Base-by-base conservation (phyloP, 345 rosid genomes). In the Pugionium dolabratum region DNA sequence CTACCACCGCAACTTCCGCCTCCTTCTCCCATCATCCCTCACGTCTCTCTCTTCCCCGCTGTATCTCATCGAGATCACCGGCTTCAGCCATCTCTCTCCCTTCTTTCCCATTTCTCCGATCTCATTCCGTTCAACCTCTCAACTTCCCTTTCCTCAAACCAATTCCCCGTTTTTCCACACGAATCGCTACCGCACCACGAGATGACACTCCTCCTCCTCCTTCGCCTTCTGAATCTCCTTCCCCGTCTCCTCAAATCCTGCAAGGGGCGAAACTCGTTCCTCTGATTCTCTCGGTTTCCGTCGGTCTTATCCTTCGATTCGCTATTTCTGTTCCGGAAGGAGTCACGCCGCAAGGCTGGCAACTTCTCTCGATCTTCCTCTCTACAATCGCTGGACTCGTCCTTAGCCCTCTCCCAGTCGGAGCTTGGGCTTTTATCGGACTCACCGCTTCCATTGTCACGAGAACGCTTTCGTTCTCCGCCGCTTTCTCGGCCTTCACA, bases 391-490 rank as follows among this genome's bases (percentile, higher is more conserved):
- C 92, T 2, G 99, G 99, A 41, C 89, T 94, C 6, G 83, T 94
- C 59, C 69, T 94, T 44, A 80, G 86, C 56, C 97, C 99, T 2
- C 70, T 94, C 25, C 99, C 96, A 0, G 96, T 94, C 3, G 99
- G 97, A 0, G 96, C 96, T 2, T 94, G 99, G 99, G 96, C 99
- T 3, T 94, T 90, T 66, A 64, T 90, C 46, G 92, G 95, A 41
- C 72, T 94, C 40, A 94, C 99, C 3, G 69, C 82, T 26, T 71
- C 96, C 1, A 50, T 94, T 40, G 85, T 88, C 8, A 88, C 97
- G 18, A 83, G 50, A 44, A 90, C 99, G 54, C 79, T 94, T 0
- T 0, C 87, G 3, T 94, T 94, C 72, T 50, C 89, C 0, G 73
- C 97, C n/a, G 97, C 99, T 26, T 94, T 94, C 79, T 31, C 79